These are phyloP conservation scores for Aureobasidium zeae DNA, from an alignment of 2,329 filamentous ascomycete species.

Conservation along the genomic window DNA sequence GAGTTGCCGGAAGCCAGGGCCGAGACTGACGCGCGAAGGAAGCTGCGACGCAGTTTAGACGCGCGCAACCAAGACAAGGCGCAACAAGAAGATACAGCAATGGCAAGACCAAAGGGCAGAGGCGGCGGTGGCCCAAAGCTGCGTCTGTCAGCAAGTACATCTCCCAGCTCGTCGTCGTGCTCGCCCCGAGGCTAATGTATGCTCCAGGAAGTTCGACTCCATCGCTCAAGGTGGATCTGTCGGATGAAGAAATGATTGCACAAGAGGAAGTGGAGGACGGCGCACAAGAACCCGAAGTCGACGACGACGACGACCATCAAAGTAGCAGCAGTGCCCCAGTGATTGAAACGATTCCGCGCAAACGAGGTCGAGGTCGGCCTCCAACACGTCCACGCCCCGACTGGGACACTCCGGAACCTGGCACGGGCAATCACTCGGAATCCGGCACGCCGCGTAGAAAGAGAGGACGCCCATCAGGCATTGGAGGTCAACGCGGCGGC, in stretches of 20 bases:
- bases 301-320: conserved; percentile 47
- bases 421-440: conserved; percentile 38
- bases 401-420: conserved; percentile 56
- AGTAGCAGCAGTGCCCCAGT: conserved; percentile 37
- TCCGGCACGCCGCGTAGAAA: conserved; percentile 42
- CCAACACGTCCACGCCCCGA: conserved; percentile 77
- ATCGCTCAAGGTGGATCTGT: conserved; percentile 20
- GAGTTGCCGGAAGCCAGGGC: conserved; percentile 1
- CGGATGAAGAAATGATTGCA: conserved; percentile 25
- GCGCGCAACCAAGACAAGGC: background rate
- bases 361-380: conserved; percentile 64
- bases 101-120: conserved; percentile 13
- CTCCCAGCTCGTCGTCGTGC: background rate
- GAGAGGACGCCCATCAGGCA: conserved; percentile 38
- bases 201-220: conserved; percentile 23
- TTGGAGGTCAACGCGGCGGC: conserved; percentile 42
- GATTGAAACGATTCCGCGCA: conserved; percentile 47
- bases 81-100: conserved; percentile 1
- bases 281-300: conserved; percentile 42
- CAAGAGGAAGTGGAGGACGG: conserved; percentile 35
- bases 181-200: background rate
- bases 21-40: background rate
- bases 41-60: background rate
- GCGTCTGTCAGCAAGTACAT: conserved; percentile 12
- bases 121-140: conserved; percentile 7